Evolutionary conservation across 768 basidiomycete species (phyloP).

Genomic region (Cytidiella melzeri): DNA sequence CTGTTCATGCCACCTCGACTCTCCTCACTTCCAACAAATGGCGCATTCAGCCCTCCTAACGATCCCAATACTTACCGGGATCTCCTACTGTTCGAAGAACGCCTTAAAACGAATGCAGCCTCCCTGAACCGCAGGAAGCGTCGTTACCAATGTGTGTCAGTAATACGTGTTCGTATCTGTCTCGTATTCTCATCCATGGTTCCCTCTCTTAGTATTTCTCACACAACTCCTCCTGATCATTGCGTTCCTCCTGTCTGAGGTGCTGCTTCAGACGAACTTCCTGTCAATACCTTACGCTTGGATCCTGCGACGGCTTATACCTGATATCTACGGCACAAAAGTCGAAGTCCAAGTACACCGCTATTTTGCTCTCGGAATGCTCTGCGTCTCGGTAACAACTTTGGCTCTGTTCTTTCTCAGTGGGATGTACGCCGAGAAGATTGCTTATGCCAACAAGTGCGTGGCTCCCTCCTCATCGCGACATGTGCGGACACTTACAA

Average conservation of each 20-base stretch:
- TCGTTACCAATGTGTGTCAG: constrained; percentile 69
- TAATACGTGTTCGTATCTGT: not conserved
- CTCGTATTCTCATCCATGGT: not conserved
- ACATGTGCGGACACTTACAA: not conserved
- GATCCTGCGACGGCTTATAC: constrained; percentile 44
- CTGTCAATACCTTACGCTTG: constrained; percentile 56
- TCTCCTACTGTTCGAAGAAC: constrained; percentile 88
- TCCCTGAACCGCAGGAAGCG: constrained; percentile 72
- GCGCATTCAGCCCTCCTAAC: constrained; percentile 53
- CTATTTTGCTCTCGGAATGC: constrained; percentile 70
- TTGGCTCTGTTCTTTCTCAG: constrained; percentile 93
- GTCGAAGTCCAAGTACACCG: constrained; percentile 49
- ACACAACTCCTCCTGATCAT: constrained; percentile 61
- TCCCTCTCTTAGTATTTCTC: constrained; percentile 56
- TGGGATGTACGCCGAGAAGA: constrained; percentile 94
- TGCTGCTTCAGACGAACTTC: constrained; percentile 64
- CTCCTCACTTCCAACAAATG: constrained; percentile 23
- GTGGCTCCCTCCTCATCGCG: not conserved
- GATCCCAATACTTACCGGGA: constrained; percentile 83
- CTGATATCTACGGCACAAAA: constrained; percentile 41
- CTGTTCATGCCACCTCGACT: constrained; percentile 25
- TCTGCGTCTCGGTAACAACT: constrained; percentile 87
- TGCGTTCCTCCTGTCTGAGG: constrained; percentile 67
- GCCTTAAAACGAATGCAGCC: constrained; percentile 92
- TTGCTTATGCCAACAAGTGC: constrained; percentile 87